Percentiles rank a stretch among this genome's conserved stretches.
These are phyloP conservation scores for Phytophthora pseudosyringae DNA, from an alignment of 352 stramenopile genomes.

Conservation along the genomic window DNA sequence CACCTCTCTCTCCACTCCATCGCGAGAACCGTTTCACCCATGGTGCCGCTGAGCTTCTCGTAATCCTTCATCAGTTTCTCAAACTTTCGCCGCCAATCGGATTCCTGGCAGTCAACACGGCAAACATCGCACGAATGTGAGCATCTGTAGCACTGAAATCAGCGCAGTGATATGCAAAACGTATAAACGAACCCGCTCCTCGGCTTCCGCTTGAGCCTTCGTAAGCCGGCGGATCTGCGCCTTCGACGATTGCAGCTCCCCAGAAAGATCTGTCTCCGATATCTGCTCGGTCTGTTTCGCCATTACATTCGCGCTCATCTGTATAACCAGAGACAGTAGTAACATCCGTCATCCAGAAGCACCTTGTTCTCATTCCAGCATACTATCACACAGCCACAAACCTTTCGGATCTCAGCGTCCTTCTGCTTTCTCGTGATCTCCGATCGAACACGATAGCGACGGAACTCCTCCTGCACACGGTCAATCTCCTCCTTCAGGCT, in stretches of 20 bases:
- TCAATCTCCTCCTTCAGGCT: slow-evolving; percentile 84
- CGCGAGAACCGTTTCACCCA: slow-evolving; percentile 84
- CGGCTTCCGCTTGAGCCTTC: slow-evolving; percentile 74
- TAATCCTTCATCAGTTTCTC: slow-evolving; percentile 88
- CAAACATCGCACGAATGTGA: neutral
- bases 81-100: slow-evolving; percentile 85
- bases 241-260: slow-evolving; percentile 75
- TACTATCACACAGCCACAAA: slow-evolving; percentile 21
- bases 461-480: slow-evolving; percentile 88
- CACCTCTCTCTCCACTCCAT: slow-evolving; percentile 87
- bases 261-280: slow-evolving; percentile 71
- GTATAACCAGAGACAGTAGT: neutral
- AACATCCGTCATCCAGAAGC: slow-evolving; percentile 6
- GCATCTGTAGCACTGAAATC: neutral
- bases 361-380: neutral
- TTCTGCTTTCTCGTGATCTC: slow-evolving; percentile 92
- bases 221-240: slow-evolving; percentile 78
- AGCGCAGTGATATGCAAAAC: neutral
- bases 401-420: slow-evolving; percentile 87
- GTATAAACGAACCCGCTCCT: slow-evolving; percentile 62
- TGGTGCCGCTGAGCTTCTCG: slow-evolving; percentile 84
- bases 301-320: slow-evolving; percentile 84
- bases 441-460: slow-evolving; percentile 84
- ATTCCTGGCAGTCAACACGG: slow-evolving; percentile 50
- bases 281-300: slow-evolving; percentile 83